Conservation (phyloP, 768 basidiomycete species). For the Tulasnella sp. region DNA sequence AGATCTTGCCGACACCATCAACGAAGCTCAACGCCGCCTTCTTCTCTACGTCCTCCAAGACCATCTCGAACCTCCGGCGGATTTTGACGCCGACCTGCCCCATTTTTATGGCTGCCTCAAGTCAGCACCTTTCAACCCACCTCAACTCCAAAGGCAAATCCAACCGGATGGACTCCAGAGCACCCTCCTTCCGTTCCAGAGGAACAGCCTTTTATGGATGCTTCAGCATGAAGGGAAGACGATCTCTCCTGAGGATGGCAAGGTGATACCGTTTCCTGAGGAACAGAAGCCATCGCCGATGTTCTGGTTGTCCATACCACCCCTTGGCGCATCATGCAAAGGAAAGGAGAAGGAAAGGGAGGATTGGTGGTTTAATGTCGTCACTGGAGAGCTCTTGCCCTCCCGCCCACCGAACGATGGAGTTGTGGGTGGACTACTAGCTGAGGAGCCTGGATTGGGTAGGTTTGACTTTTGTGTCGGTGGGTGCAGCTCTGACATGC, state of each 20-base stretch:
- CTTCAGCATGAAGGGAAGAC: constrained; percentile 63
- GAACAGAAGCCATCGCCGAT: constrained; percentile 35
- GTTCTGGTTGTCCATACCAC: constrained; percentile 49
- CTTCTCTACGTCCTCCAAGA: constrained; percentile 46
- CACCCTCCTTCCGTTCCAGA: constrained; percentile 78
- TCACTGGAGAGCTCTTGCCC: constrained; percentile 48
- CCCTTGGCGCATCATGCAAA: constrained; percentile 16
- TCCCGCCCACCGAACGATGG: constrained; percentile 38
- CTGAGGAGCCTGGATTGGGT: constrained; percentile 78
- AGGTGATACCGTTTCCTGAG: constrained; percentile 39
- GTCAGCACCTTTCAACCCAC: constrained; percentile 56
- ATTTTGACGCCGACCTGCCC: constrained; percentile 51
- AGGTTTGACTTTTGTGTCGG: not conserved
- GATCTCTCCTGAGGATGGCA: constrained; percentile 45
- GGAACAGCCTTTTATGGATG: constrained; percentile 73
- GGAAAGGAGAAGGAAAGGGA: constrained; percentile 21
- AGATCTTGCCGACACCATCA: not conserved
- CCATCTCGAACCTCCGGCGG: constrained; percentile 12
- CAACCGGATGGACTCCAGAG: constrained; percentile 65
- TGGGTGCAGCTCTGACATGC: too few species aligned
- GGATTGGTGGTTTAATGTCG: constrained; percentile 55
- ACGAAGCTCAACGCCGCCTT: constrained; percentile 56
- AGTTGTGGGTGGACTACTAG: constrained; percentile 67
- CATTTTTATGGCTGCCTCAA: constrained; percentile 66
- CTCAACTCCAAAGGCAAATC: constrained; percentile 43